A percentile compares a stretch with the other conserved stretches of the same genome.
phyloP scores from a whole-genome alignment of 805 yeast genomes.

The Citeromyces nyonsensis region DNA sequence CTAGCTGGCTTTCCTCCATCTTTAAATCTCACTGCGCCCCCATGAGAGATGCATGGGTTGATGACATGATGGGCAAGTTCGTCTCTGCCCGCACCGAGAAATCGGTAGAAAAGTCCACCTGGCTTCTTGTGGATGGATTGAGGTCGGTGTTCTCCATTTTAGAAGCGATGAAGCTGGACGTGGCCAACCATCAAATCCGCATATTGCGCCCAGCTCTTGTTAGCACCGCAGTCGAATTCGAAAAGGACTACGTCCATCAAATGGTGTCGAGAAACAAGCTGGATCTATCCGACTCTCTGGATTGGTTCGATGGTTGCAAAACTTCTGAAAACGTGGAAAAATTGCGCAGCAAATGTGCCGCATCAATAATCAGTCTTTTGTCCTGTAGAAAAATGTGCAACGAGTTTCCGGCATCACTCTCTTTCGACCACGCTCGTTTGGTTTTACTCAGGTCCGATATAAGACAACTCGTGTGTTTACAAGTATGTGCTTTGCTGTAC shows the following conservation, averaged over 20 bases:
- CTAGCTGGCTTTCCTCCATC: slow-evolving; percentile 60
- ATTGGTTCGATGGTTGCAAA: slow-evolving; percentile 32
- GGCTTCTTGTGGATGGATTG: slow-evolving; percentile 56
- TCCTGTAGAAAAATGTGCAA: slow-evolving; percentile 70
- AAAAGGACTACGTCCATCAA: slow-evolving; percentile 62
- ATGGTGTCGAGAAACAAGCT: slow-evolving; percentile 38
- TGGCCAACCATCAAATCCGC: slow-evolving; percentile 88
- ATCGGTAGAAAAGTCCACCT: slow-evolving; percentile 15
- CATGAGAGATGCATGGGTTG: slow-evolving; percentile 85
- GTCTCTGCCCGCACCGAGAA: slow-evolving; percentile 7
- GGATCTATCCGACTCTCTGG: slow-evolving; percentile 40
- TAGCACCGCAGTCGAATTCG: slow-evolving; percentile 81
- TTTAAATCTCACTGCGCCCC: slow-evolving; percentile 92
- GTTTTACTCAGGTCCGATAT: slow-evolving; percentile 73
- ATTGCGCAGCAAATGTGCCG: slow-evolving; percentile 6
- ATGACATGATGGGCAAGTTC: slow-evolving; percentile 56
- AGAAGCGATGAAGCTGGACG: slow-evolving; percentile 91
- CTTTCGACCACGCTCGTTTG: slow-evolving; percentile 73
- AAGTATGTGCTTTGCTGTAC: slow-evolving; percentile 57
- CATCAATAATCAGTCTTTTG: slow-evolving; percentile 44
- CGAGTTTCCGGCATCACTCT: slow-evolving; percentile 71
- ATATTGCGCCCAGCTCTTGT: slow-evolving; percentile 71
- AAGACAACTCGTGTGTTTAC: slow-evolving; percentile 68
- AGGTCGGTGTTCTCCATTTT: slow-evolving; percentile 66
- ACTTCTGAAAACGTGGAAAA: background rate